Percentiles rank a stretch among this genome's conserved stretches.
phyloP scores from a whole-genome alignment of 805 yeast species.

The Saturnispora gosingensis region DNA sequence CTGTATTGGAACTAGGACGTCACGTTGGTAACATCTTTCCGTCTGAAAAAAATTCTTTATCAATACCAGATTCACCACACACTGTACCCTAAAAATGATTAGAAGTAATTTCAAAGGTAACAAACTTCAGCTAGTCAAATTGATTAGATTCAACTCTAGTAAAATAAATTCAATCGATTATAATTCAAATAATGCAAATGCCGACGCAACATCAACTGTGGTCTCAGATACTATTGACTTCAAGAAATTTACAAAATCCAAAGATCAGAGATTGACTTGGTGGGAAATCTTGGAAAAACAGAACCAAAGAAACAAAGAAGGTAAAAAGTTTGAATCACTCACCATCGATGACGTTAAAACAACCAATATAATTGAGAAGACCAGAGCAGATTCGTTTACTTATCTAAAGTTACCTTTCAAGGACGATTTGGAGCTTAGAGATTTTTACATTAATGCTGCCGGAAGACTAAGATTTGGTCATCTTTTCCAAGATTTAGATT shows the following conservation, averaged over 20 bases:
- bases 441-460: constrained; percentile 78
- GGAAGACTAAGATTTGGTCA: constrained; percentile 93
- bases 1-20: neutral
- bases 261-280: constrained; percentile 61
- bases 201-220: constrained; percentile 68
- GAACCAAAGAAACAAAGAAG: constrained; percentile 58
- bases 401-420: constrained; percentile 71
- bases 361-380: constrained; percentile 59
- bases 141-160: neutral
- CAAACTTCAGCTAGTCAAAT: neutral
- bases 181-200: constrained; percentile 24
- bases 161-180: neutral
- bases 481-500: constrained; percentile 87
- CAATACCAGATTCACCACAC: too few relatives aligned
- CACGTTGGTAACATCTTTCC: neutral
- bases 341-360: constrained; percentile 67
- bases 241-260: constrained; percentile 30
- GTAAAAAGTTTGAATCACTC: constrained; percentile 61
- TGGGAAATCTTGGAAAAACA: constrained; percentile 72
- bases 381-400: constrained; percentile 69
- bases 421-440: constrained; percentile 73
- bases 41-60: too few relatives aligned
- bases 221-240: constrained; percentile 51
- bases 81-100: neutral
- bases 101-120: neutral